Base-by-base conservation (phyloP, 129 eudicot species). In the Tanacetum coccineum region DNA sequence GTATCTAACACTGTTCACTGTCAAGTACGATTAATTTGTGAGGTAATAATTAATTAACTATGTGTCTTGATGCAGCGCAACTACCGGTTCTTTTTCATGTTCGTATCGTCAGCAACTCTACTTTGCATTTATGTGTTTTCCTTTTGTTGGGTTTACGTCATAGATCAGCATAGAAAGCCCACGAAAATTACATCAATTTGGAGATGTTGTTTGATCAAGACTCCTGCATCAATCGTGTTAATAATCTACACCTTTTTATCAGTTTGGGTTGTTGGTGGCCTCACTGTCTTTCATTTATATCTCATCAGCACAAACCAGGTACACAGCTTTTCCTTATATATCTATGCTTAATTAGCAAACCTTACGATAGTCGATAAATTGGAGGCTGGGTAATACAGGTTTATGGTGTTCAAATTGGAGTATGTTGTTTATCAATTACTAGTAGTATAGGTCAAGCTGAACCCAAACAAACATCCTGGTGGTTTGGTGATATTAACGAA, bases 211-310 rank as follows among this genome's bases (percentile, higher is more conserved):
- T 71, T 91, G 82, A 72, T 67, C 18, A 74, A 85, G 50, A 81
- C 87, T 53, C 87, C 95, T 2, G 90, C 89, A 52, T 91, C 97
- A 9, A 79, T 87, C 4, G 87, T 66, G 59, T 83, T 91, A 12
- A 84, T 87, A 50, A 63, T 79, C 59, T 91, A 91, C 73, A 67
- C 90, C 6, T 91, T 91, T 30, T 51, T 91, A 20, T 70, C 78
- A 18, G 84, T 87, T 65, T 91, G 97, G 97, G 87, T 91, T 69
- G 93, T 91, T 39, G 97, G 97, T 9, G 97, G 97, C 50, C 90
- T 91, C 18, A 76, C 88, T 15, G 67, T 81, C 65, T 91, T 87
- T 56, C 97, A 91, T 74, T 81, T 85, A 36, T 87, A 87, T 64
- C 89, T 91, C 70, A 87, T 91, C 68, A 62, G 87, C 53, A 80